phyloP scores from a whole-genome alignment of 2,329 filamentous ascomycete genomes.

The Pezicula rhizophila region DNA sequence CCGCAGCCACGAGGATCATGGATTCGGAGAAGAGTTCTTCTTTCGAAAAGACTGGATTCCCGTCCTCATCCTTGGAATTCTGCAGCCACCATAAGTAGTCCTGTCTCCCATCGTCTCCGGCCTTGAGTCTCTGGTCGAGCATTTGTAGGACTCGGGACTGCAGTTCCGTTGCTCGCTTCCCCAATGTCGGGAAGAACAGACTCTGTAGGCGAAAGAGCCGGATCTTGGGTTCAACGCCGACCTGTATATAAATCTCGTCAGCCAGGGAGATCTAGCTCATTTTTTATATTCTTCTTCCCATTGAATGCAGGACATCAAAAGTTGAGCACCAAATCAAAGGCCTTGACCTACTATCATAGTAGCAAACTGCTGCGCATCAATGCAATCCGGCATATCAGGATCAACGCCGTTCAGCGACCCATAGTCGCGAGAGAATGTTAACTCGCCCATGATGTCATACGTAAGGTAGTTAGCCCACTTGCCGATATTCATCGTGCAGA shows the following conservation, averaged over 20 bases:
- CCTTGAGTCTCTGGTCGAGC: conserved; percentile 53
- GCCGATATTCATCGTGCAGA: conserved; percentile 51
- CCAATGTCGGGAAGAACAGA: neutral
- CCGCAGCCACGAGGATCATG: conserved; percentile 14
- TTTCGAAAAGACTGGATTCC: conserved; percentile 37
- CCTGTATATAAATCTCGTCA: too few relatives aligned
- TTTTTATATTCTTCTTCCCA: too few relatives aligned
- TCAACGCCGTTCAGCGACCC: conserved; percentile 31
- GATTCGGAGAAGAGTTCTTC: conserved; percentile 20
- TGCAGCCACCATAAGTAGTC: conserved; percentile 73
- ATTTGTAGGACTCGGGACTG: too few relatives aligned
- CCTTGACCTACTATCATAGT: conserved; percentile 1
- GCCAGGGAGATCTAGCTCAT: too few relatives aligned
- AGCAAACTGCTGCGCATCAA: neutral
- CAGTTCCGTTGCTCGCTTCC: neutral
- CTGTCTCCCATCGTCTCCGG: conserved; percentile 51
- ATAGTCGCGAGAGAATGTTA: conserved; percentile 40
- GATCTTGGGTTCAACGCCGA: too few relatives aligned
- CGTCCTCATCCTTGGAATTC: conserved; percentile 64
- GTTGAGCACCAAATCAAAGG: too few relatives aligned
- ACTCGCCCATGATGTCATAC: conserved; percentile 39
- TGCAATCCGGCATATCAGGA: neutral
- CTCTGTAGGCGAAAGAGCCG: too few relatives aligned
- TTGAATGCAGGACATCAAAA: too few relatives aligned
- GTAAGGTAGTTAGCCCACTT: conserved; percentile 28